A percentile compares a stretch with the other conserved stretches of the same genome.
Evolutionary conservation across 2,329 filamentous ascomycete species (phyloP).

Genomic region (Fusarium bulbicola): DNA sequence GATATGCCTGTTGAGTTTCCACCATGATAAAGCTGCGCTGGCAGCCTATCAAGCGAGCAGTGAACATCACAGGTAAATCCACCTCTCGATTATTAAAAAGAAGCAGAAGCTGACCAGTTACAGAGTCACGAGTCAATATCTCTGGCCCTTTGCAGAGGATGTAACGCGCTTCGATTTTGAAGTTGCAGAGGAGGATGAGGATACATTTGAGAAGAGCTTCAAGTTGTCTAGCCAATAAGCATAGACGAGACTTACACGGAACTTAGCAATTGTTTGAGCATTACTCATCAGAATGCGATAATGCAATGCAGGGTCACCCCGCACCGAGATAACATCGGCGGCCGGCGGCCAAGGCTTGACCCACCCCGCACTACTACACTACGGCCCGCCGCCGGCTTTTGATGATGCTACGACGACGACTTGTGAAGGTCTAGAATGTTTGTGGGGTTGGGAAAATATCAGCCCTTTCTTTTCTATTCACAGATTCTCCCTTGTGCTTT

Average conservation of each 20-base stretch:
- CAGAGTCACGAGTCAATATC: slow-evolving; percentile 60
- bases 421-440: not conserved
- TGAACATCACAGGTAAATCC: slow-evolving; percentile 59
- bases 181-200: slow-evolving; percentile 52
- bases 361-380: not conserved
- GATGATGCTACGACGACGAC: not conserved
- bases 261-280: not conserved
- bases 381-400: slow-evolving; percentile 16
- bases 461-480: not conserved
- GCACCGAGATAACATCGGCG: not conserved
- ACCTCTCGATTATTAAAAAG: fast-evolving
- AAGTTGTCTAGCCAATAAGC: not conserved
- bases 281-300: slow-evolving; percentile 7
- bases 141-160: slow-evolving; percentile 64
- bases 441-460: not conserved
- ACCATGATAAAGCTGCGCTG: slow-evolving; percentile 55
- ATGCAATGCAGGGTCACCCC: not conserved
- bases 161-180: slow-evolving; percentile 65
- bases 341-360: slow-evolving; percentile 18
- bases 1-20: slow-evolving; percentile 61
- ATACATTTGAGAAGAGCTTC: slow-evolving; percentile 32
- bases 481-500: not conserved
- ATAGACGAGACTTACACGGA: not conserved
- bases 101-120: not conserved
- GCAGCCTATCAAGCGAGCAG: slow-evolving; percentile 61